Evolutionary conservation across 139 green algal species (phyloP), one percentile per base, ranked within the genome.

Genomic region (Auxenochlorella pyrenoidosa): DNA sequence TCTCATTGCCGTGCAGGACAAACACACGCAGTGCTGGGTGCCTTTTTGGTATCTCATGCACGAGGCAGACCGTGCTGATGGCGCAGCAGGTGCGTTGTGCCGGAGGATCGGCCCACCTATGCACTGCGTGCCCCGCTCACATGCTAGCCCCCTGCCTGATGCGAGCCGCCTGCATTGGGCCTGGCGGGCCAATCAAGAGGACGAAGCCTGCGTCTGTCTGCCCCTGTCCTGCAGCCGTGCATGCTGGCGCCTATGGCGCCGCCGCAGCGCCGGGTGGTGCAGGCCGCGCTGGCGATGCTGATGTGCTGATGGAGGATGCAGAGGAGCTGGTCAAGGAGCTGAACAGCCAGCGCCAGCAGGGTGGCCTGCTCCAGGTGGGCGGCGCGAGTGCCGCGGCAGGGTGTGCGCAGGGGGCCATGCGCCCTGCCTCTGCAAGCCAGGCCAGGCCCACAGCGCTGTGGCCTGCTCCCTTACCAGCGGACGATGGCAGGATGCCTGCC

Each of bases 21-120:
- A 28, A 0, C 40, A n/a, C 24, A 73, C 77, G n/a, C 22, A n/a
- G 28, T 77, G 41, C 44, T 92, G 89, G 89, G n/a, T 92, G 54
- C 89, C 89, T 24, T 38, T 90, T 32, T 92, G 89, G 89, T 87
- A 71, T 79, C 71, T 91, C 13, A 8, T 30, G 34, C 41, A 43
- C n/a, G 70, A 76, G 34, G 36, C 70, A 3, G 18, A 38, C n/a
- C 70, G 70, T 13, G 70, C n/a, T 28, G 70, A 47, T 34, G 70
- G 70, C 34, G 34, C 36, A 18, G 21, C 36, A 38, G 34, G n/a
- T 10, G 66, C 32, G 66, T n/a, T 18, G 10, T 12, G 66, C 41
- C 32, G n/a, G 66, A 32, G 2, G 66, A 18, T n/a, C n/a, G n/a
- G n/a, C n/a, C n/a, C n/a, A n/a, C n/a, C n/a, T n/a, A n/a, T n/a